These are phyloP conservation scores for Pythium pectinolyticum DNA, from an alignment of 352 stramenopile genomes.

Conservation along the genomic window DNA sequence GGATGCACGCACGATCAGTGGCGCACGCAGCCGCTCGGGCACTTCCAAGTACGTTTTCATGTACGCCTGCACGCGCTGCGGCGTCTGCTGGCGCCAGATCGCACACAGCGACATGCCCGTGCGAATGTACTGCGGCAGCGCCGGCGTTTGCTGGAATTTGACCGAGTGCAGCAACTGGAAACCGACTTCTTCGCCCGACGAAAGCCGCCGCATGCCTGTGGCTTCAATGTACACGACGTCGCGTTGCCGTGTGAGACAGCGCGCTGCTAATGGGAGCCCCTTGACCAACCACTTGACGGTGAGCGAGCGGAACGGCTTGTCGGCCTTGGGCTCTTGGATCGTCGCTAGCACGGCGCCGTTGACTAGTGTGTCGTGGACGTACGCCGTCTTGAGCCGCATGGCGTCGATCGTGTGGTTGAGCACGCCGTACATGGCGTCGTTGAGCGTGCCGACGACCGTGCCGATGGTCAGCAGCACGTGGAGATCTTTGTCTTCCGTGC, in stretches of 20 bases:
- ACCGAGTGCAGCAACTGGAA: conserved; percentile 68
- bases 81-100: conserved; percentile 43
- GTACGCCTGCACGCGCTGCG: conserved; percentile 30
- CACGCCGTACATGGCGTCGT: conserved; percentile 67
- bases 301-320: conserved; percentile 58
- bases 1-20: conserved; percentile 42
- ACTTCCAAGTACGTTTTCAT: conserved; percentile 50
- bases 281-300: conserved; percentile 70
- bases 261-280: conserved; percentile 40
- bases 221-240: conserved; percentile 67
- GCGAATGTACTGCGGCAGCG: conserved; percentile 37
- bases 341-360: conserved; percentile 53
- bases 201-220: conserved; percentile 45
- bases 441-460: conserved; percentile 47
- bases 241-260: conserved; percentile 40
- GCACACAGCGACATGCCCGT: conserved; percentile 53
- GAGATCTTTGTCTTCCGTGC: conserved; percentile 22
- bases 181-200: conserved; percentile 49
- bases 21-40: conserved; percentile 37
- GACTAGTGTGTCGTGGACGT: conserved; percentile 46
- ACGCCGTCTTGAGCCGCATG: conserved; percentile 62
- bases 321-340: conserved; percentile 39
- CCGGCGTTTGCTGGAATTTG: conserved; percentile 51
- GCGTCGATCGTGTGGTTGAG: conserved; percentile 40
- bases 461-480: conserved; percentile 33